These are phyloP conservation scores for Petunia axillaris DNA, from an alignment of 257 asterid species.

Conservation along the genomic window DNA sequence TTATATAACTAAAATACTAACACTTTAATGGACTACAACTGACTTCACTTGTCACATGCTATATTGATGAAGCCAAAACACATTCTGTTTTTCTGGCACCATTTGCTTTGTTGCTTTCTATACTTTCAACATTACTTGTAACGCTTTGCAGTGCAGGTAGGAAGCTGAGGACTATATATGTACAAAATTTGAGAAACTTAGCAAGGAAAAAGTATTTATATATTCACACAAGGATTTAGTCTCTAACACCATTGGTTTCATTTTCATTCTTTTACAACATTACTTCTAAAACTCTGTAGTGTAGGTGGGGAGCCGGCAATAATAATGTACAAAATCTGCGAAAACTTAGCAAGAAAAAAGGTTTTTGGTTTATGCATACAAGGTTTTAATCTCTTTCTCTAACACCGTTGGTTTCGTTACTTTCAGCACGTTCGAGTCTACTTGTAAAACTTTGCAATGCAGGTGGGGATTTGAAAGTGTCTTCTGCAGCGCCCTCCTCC, in stretches of 20 bases:
- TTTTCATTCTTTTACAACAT: background rate
- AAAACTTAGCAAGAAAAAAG: background rate
- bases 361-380: background rate
- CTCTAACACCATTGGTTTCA: slow-evolving; percentile 15
- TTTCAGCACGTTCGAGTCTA: slow-evolving; percentile 20
- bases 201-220: background rate
- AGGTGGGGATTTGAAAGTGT: slow-evolving; percentile 1
- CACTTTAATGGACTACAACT: no score
- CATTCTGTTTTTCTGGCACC: background rate
- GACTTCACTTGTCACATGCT: no score
- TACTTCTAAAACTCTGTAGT: background rate
- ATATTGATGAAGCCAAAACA: no score
- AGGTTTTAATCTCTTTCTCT: slow-evolving; percentile 19
- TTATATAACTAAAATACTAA: no score
- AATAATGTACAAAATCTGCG: background rate
- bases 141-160: background rate
- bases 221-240: slow-evolving; percentile 20
- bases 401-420: background rate
- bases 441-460: slow-evolving; percentile 27
- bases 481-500: background rate
- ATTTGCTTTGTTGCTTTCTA: background rate
- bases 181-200: background rate
- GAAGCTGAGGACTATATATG: background rate
- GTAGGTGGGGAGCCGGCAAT: background rate
- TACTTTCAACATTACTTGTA: background rate